Conservation (phyloP, 2,329 filamentous ascomycete species). For the Microthyrium microscopicum region DNA sequence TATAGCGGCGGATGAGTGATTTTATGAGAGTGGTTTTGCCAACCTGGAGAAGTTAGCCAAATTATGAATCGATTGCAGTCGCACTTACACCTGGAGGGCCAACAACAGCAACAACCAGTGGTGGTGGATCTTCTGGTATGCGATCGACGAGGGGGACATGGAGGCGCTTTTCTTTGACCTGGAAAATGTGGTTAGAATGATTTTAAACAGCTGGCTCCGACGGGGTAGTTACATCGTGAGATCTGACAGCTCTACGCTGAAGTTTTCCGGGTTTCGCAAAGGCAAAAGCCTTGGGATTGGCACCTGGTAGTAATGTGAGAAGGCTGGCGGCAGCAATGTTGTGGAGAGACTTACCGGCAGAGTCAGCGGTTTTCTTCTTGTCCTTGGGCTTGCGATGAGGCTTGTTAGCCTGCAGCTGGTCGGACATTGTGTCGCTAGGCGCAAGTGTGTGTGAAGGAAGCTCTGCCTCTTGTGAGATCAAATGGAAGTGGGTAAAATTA, state of each 20-base stretch:
- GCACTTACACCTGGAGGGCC: slow-evolving; percentile 67
- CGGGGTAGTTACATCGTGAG: slow-evolving; percentile 41
- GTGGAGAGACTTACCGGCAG: slow-evolving; percentile 34
- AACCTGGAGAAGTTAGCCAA: slow-evolving; percentile 23
- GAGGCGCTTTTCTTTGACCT: slow-evolving; percentile 89
- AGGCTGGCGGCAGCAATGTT: background rate
- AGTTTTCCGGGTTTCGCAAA: slow-evolving; percentile 68
- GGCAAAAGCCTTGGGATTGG: slow-evolving; percentile 84
- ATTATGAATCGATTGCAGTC: slow-evolving; percentile 1
- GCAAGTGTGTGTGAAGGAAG: no score
- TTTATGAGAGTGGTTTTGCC: slow-evolving; percentile 95
- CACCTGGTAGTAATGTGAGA: slow-evolving; percentile 24
- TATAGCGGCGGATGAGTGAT: slow-evolving; percentile 82
- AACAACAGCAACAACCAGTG: slow-evolving; percentile 82
- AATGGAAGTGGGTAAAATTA: no score
- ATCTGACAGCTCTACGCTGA: slow-evolving; percentile 56
- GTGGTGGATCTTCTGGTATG: slow-evolving; percentile 85
- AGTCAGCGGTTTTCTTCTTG: slow-evolving; percentile 66
- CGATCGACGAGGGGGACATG: slow-evolving; percentile 96
- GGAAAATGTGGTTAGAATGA: slow-evolving; percentile 1
- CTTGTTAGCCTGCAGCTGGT: slow-evolving; percentile 70
- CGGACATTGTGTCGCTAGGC: no score
- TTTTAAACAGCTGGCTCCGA: background rate
- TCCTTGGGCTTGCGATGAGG: slow-evolving; percentile 77
- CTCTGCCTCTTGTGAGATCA: no score